Evolutionary conservation across 2,329 filamentous ascomycete genomes (phyloP).

Genomic region (Aspergillus arachidicola): DNA sequence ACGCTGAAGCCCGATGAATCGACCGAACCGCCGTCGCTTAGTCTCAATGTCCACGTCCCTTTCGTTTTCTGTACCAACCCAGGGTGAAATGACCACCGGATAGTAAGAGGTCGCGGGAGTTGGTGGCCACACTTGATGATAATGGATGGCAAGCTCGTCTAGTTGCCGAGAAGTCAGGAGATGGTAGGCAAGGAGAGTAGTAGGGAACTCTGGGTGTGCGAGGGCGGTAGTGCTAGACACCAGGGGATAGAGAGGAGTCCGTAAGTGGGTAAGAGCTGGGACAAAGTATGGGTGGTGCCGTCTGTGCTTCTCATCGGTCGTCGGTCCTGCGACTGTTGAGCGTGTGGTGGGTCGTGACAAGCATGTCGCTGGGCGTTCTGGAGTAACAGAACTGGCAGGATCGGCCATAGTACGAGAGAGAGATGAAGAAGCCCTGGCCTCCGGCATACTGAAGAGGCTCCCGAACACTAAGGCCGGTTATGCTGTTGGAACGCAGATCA

Average conservation of each 20-base stretch:
- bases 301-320: neutral
- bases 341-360: too few relatives aligned
- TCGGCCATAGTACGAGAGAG: neutral
- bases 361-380: neutral
- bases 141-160: slow-evolving; percentile 45
- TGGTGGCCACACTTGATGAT: slow-evolving; percentile 45
- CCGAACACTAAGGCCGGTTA: neutral
- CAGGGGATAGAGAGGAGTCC: slow-evolving; percentile 37
- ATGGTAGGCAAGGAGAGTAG: slow-evolving; percentile 41
- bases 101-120: slow-evolving; percentile 35
- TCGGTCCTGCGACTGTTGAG: neutral
- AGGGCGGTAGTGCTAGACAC: slow-evolving; percentile 39
- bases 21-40: slow-evolving; percentile 45
- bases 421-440: neutral
- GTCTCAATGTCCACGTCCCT: slow-evolving; percentile 33
- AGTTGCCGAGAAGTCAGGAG: slow-evolving; percentile 44
- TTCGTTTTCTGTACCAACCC: slow-evolving; percentile 30
- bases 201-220: slow-evolving; percentile 43
- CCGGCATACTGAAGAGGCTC: neutral
- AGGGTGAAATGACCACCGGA: slow-evolving; percentile 33
- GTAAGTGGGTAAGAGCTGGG: slow-evolving; percentile 31
- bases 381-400: neutral
- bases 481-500: neutral
- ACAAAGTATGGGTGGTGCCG: slow-evolving; percentile 15
- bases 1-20: slow-evolving; percentile 46